These are phyloP conservation scores for Colletotrichum neosansevieriae DNA, from an alignment of 2,329 filamentous ascomycete genomes.

Conservation along the genomic window DNA sequence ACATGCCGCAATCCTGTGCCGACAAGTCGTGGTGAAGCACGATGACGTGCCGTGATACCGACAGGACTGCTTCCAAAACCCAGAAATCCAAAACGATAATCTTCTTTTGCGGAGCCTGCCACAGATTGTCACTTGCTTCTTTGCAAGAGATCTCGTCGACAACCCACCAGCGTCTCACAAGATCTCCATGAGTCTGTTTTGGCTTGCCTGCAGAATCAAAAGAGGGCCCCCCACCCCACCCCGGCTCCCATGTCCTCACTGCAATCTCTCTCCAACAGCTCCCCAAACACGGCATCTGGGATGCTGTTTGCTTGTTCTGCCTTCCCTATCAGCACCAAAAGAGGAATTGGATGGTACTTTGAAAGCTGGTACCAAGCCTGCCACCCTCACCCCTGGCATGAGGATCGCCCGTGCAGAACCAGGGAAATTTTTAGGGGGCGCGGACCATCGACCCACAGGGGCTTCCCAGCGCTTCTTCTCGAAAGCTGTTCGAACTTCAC, in stretches of 20 bases:
- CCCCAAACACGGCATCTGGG: conserved; percentile 12
- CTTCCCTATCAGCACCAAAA: background rate
- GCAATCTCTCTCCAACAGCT: conserved; percentile 26
- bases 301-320: background rate
- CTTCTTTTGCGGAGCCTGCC: conserved; percentile 16
- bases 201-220: conserved; percentile 3
- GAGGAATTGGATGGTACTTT: background rate
- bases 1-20: background rate
- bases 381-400: background rate
- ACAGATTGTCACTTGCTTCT: conserved; percentile 7
- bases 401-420: conserved; percentile 32
- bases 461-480: background rate
- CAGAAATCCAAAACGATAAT: conserved; percentile 12
- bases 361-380: background rate
- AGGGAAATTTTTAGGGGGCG: conserved; percentile 3
- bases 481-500: conserved; percentile 11
- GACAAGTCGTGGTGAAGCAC: background rate
- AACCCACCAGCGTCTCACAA: conserved; percentile 24
- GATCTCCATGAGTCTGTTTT: conserved; percentile 25
- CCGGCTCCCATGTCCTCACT: conserved; percentile 5
- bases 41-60: conserved; percentile 8
- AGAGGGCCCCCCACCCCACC: background rate
- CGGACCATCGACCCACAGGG: conserved; percentile 19
- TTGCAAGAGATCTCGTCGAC: conserved; percentile 10
- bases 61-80: background rate